A percentile compares a stretch with the other conserved stretches of the same genome.
Conservation (phyloP, 352 stramenopile genomes). For the Pythium phragmiticola region DNA sequence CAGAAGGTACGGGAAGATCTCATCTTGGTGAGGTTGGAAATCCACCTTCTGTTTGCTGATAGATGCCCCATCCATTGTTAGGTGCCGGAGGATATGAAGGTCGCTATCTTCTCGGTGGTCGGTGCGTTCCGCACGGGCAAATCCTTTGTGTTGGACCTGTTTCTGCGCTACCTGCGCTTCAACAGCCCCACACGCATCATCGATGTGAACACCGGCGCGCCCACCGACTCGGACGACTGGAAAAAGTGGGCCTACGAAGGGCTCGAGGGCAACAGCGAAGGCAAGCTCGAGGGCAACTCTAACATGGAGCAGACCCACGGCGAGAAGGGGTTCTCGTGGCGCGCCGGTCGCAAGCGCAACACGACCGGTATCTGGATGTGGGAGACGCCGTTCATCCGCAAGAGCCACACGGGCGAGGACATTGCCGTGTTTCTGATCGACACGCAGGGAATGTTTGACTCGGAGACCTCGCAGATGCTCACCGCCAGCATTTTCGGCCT, state of each 20-base stretch:
- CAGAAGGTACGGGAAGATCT: conserved; percentile 15
- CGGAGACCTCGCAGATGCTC: conserved; percentile 97
- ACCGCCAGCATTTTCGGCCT: conserved; percentile 99
- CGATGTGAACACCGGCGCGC: conserved; percentile 26
- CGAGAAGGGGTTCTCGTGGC: conserved; percentile 95
- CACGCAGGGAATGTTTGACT: conserved; percentile 99
- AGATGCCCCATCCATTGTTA: conserved; percentile 10
- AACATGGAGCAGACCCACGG: conserved; percentile 77
- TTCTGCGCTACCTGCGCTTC: conserved; percentile 95
- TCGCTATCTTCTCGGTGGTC: conserved; percentile 97
- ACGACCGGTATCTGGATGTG: conserved; percentile 99
- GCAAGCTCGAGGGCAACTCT: conserved; percentile 80
- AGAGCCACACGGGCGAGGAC: conserved; percentile 79
- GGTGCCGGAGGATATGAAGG: conserved; percentile 93
- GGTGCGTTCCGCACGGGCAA: conserved; percentile 99
- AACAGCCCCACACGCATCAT: conserved; percentile 52
- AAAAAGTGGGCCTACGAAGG: conserved; percentile 69
- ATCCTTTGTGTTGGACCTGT: conserved; percentile 97
- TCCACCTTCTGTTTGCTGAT: background rate
- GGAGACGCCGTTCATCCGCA: conserved; percentile 96
- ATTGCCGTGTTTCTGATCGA: conserved; percentile 98
- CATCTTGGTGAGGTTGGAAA: no score
- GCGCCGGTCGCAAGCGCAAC: conserved; percentile 94
- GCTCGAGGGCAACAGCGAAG: conserved; percentile 47
- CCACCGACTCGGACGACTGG: conserved; percentile 46